A percentile compares a stretch with the other conserved stretches of the same genome.
Evolutionary conservation across 768 basidiomycete species (phyloP).

Genomic region (Hebeloma cylindrosporum): DNA sequence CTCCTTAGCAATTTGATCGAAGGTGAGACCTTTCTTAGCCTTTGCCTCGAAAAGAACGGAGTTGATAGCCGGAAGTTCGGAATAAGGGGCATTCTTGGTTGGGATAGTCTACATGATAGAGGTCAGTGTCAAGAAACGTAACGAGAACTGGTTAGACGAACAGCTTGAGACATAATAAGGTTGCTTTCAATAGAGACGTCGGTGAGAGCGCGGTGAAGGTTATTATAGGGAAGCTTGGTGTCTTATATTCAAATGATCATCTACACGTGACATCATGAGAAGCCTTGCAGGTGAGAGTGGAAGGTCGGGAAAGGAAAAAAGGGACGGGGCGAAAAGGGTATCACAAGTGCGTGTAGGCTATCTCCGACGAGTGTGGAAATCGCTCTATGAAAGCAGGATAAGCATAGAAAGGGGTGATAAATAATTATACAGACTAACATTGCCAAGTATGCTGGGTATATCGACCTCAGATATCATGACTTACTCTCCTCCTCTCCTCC

Average conservation of each 20-base stretch:
- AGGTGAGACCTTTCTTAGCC: slow-evolving; percentile 68
- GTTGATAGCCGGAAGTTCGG: slow-evolving; percentile 53
- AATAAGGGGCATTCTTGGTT: slow-evolving; percentile 41
- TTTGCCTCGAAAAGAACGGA: slow-evolving; percentile 62
- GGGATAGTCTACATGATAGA: slow-evolving; percentile 40
- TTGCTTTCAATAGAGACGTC: background rate
- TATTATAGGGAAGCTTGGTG: slow-evolving; percentile 9
- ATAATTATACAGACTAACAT: background rate
- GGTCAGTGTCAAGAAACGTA: background rate
- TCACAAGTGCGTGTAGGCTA: slow-evolving; percentile 1
- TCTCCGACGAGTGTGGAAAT: background rate
- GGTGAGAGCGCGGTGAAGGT: background rate
- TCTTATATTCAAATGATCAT: slow-evolving; percentile 4
- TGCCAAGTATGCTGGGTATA: slow-evolving; percentile 7
- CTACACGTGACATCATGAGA: slow-evolving; percentile 19
- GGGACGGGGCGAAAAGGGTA: background rate
- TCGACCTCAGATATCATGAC: slow-evolving; percentile 16
- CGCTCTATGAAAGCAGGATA: slow-evolving; percentile 5
- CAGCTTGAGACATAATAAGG: no score
- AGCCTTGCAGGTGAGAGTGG: slow-evolving; percentile 5
- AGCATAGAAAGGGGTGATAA: slow-evolving; percentile 10
- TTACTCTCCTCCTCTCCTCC: slow-evolving; percentile 16
- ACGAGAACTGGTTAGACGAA: slow-evolving; percentile 3
- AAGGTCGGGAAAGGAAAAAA: background rate
- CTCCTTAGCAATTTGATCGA: slow-evolving; percentile 63